A percentile compares a stretch with the other conserved stretches of the same genome.
Evolutionary conservation across 2,329 filamentous ascomycete species (phyloP).

Genomic region (Fusarium brachygibbosum): DNA sequence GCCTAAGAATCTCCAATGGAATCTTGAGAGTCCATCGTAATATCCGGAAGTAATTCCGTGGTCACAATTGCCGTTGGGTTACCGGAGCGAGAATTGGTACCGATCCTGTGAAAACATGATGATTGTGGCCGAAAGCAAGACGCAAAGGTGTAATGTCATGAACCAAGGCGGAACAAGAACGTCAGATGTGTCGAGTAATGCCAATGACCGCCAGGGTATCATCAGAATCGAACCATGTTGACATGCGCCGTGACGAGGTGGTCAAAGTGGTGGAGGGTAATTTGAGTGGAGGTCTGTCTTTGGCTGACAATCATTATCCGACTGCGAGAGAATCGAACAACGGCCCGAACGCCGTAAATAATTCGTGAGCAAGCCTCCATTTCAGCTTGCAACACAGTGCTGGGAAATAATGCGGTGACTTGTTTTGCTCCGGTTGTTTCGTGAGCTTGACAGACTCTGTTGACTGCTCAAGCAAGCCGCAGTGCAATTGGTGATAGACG

Average conservation of each 20-base stretch:
- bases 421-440: conserved; percentile 1
- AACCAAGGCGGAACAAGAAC: conserved; percentile 1
- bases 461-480: neutral
- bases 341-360: conserved; percentile 35
- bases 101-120: neutral
- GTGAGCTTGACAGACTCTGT: neutral
- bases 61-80: conserved; percentile 3
- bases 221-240: conserved; percentile 37
- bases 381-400: conserved; percentile 24
- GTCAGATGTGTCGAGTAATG: neutral
- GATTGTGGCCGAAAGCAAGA: neutral
- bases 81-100: neutral
- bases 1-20: conserved; percentile 5
- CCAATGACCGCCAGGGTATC: conserved; percentile 33
- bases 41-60: conserved; percentile 9
- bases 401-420: neutral
- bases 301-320: conserved; percentile 21
- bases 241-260: conserved; percentile 31
- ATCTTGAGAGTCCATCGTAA: conserved; percentile 5
- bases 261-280: conserved; percentile 27
- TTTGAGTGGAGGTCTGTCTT: conserved; percentile 29
- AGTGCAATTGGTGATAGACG: neutral
- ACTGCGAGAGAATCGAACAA: conserved; percentile 23
- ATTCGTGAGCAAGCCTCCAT: conserved; percentile 15
- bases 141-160: neutral